Base-by-base conservation (phyloP, 352 stramenopile species). In the Phytophthora litchii region DNA sequence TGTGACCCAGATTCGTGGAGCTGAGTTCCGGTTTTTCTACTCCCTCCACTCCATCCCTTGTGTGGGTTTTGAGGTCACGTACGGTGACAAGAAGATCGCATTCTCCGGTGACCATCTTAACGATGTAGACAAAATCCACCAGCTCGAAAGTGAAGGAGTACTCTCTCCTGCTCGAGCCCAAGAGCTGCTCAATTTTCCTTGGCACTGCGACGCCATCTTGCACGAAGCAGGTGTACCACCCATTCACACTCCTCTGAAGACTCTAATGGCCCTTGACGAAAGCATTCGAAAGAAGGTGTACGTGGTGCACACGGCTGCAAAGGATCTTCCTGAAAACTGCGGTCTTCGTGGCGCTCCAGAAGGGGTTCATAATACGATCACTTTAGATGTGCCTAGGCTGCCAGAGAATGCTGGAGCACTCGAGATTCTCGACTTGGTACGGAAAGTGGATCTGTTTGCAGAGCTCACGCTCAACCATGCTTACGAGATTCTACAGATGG, bases 41-140 rank as follows among this genome's bases (percentile, higher is more conserved):
- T 97, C 92, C 13, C 64, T 99, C 20, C 95, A 99, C 62, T 97
- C 89, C 34, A 99, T 99, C 54, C 95, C 95, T 19, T 99, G 95
- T 66, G 84, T 99, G 19, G 94, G 92, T 31, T 98, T 99, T 51
- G 89, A 97, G 47, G 88, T 94, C 61, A 88, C 80, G 3, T 99
- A 97, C 78, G 87, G 94, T 29, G 90, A 93, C 60, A 92, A 97
- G 47, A 94, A 89, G 29, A 98, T 99, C 55, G 93, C 98, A 5
- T 99, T 99, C 64, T 98, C 92, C 6, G 95, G 92, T 0, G 95
- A 99, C 65, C 92, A 98, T 52, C 87, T 98, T 20, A 98, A 99
- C 70, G 94, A 97, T 65, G 92, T 97, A n/a, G 81, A 89, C n/a
- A 86, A 80, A 17, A 96, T 96, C 54, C 68, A 76, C 37, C 72